Percentiles rank a stretch among this genome's conserved stretches.
Evolutionary conservation across 2,329 filamentous ascomycete genomes (phyloP).

Genomic region (Aspergillus aculeatinus): DNA sequence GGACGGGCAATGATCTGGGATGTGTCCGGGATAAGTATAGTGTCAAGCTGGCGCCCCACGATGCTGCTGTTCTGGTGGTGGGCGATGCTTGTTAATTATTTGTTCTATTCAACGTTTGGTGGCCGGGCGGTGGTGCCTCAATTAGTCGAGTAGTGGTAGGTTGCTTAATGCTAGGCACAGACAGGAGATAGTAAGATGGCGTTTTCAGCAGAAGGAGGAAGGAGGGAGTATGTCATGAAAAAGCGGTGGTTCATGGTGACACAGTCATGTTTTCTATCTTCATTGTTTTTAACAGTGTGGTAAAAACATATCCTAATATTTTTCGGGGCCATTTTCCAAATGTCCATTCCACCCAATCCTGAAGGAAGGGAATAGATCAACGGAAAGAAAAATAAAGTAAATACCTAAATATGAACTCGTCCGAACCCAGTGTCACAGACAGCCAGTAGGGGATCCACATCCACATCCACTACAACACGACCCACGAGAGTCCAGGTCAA

Average conservation of each 20-base stretch:
- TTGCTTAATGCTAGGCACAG: too few species aligned
- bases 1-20: constrained; percentile 31
- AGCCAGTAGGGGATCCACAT: too few species aligned
- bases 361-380: too few species aligned
- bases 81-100: constrained; percentile 8
- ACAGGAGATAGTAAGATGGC: too few species aligned
- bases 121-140: too few species aligned
- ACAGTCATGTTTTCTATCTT: background rate
- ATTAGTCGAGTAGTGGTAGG: too few species aligned
- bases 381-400: background rate
- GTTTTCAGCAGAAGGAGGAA: too few species aligned
- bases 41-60: constrained; percentile 28
- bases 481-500: background rate
- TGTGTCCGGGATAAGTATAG: constrained; percentile 29
- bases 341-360: too few species aligned
- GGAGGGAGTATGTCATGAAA: too few species aligned
- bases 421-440: background rate
- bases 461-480: too few species aligned
- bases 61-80: constrained; percentile 33
- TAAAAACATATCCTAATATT: background rate
- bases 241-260: too few species aligned
- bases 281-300: background rate
- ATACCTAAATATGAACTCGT: background rate
- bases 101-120: too few species aligned
- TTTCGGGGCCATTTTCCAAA: background rate